These are phyloP conservation scores for Xylariales sp. DNA, from an alignment of 2,329 filamentous ascomycete species.

Conservation along the genomic window DNA sequence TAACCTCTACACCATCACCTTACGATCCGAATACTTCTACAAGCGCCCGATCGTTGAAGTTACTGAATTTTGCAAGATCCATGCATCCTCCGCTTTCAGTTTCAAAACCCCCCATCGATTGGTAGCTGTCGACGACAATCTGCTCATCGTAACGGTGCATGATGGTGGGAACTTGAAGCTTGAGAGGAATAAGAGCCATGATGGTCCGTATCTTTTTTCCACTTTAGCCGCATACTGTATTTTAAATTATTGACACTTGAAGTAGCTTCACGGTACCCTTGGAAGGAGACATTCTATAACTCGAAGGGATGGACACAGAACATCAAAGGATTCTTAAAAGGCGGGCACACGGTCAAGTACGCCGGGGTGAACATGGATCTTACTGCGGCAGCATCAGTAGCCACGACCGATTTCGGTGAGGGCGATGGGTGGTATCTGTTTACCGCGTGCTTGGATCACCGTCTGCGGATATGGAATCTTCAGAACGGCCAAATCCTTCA, in stretches of 20 bases:
- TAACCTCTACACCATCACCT: slow-evolving; percentile 79
- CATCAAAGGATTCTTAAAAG: slow-evolving; percentile 60
- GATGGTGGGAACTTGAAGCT: slow-evolving; percentile 74
- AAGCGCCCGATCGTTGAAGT: slow-evolving; percentile 66
- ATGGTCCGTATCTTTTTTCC: slow-evolving; percentile 32
- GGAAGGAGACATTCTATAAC: slow-evolving; percentile 71
- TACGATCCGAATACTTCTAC: slow-evolving; percentile 79
- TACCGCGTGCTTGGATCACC: slow-evolving; percentile 85
- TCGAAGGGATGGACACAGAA: slow-evolving; percentile 69
- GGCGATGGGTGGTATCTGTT: slow-evolving; percentile 56
- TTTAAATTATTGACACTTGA: too few species aligned
- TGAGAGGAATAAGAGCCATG: slow-evolving; percentile 49
- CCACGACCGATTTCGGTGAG: slow-evolving; percentile 47
- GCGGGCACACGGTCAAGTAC: slow-evolving; percentile 59
- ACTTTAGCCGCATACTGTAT: too few species aligned
- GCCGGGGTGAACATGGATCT: slow-evolving; percentile 63
- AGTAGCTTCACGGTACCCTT: slow-evolving; percentile 34
- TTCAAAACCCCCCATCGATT: slow-evolving; percentile 80
- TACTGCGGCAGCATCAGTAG: slow-evolving; percentile 61
- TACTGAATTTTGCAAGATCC: slow-evolving; percentile 73
- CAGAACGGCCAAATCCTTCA: slow-evolving; percentile 73
- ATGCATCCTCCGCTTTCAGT: slow-evolving; percentile 64
- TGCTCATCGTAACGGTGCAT: slow-evolving; percentile 75
- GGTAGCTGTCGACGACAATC: slow-evolving; percentile 66
- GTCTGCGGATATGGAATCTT: slow-evolving; percentile 84